phyloP scores from a whole-genome alignment of 2,329 filamentous ascomycete species.

The Thermothelomyces thermophilus region DNA sequence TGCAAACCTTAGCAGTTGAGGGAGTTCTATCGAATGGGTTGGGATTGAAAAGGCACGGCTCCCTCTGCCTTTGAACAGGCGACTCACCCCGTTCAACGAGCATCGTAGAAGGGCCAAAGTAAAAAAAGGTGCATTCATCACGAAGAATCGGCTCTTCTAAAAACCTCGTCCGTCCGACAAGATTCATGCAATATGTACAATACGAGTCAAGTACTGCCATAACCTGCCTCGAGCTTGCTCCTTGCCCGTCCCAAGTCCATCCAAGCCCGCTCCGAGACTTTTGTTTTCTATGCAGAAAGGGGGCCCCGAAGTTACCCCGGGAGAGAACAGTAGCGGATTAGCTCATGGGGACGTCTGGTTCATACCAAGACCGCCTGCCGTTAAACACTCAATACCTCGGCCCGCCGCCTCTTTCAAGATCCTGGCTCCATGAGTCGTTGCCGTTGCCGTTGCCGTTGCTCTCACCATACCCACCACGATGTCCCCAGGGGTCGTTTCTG shows the following conservation, averaged over 20 bases:
- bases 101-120: no score
- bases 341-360: not conserved
- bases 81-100: no score
- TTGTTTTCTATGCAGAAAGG: not conserved
- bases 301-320: not conserved
- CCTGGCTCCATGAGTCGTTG: conserved; percentile 22
- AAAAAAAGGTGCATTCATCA: not conserved
- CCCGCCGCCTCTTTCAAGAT: conserved; percentile 19
- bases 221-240: not conserved
- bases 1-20: not conserved
- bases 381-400: conserved; percentile 17
- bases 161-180: not conserved
- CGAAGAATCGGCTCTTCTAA: not conserved
- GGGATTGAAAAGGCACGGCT: no score
- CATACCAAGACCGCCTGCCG: not conserved
- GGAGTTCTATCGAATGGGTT: no score
- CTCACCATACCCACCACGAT: conserved; percentile 12
- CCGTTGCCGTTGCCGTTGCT: conserved; percentile 2
- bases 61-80: no score
- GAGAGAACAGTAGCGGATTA: not conserved
- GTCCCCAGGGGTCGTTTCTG: conserved; percentile 2
- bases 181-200: conserved; percentile 2
- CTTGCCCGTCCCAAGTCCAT: not conserved
- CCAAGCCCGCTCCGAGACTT: not conserved
- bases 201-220: not conserved